phyloP scores from a whole-genome alignment of 2,329 filamentous ascomycete genomes.

The Neoarthrinium moseri region DNA sequence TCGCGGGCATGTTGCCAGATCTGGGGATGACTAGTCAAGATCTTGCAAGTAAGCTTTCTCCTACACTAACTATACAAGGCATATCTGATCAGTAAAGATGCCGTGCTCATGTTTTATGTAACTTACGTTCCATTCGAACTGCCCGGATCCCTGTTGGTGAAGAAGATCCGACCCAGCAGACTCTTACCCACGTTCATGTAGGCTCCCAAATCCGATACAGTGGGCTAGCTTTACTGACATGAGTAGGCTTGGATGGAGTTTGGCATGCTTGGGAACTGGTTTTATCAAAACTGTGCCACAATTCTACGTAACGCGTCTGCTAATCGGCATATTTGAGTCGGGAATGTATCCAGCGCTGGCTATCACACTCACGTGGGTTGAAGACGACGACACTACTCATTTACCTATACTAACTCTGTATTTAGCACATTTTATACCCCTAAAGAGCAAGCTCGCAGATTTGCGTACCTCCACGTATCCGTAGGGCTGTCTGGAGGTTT shows the following conservation, averaged over 20 bases:
- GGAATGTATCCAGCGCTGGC: slow-evolving; percentile 10
- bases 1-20: slow-evolving; percentile 5
- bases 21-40: slow-evolving; percentile 9
- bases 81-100: no score
- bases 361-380: slow-evolving; percentile 10
- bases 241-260: slow-evolving; percentile 4
- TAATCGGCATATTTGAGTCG: slow-evolving; percentile 8
- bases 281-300: slow-evolving; percentile 7
- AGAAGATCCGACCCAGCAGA: slow-evolving; percentile 8
- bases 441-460: slow-evolving; percentile 5
- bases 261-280: slow-evolving; percentile 5
- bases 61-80: no score
- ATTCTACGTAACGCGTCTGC: slow-evolving; percentile 8
- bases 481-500: slow-evolving; percentile 8
- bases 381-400: no score
- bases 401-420: not conserved
- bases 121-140: slow-evolving; percentile 10
- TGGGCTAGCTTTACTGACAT: not conserved
- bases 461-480: slow-evolving; percentile 8
- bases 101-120: slow-evolving; percentile 8
- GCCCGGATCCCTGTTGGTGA: slow-evolving; percentile 8
- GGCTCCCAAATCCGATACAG: not conserved
- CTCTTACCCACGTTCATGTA: slow-evolving; percentile 6
- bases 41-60: slow-evolving; percentile 4
- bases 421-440: slow-evolving; percentile 9